Evolutionary conservation across 371 early-diverging fungal genomes (phyloP).

Genomic region (Mucor velutinosus): DNA sequence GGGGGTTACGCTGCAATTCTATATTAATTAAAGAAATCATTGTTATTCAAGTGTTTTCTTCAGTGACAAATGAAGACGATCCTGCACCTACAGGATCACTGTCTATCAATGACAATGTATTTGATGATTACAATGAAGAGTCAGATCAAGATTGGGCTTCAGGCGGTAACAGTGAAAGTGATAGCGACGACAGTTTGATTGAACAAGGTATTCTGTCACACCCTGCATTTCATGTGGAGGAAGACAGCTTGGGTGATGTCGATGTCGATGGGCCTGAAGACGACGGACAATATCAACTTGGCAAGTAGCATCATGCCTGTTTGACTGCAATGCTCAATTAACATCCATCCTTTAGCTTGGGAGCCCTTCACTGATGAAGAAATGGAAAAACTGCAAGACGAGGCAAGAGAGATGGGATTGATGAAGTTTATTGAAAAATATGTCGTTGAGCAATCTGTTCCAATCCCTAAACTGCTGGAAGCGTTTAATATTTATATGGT

Average conservation of each 20-base stretch:
- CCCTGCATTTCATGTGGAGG: slow-evolving; percentile 33
- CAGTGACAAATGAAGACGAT: slow-evolving; percentile 13
- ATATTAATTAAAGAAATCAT: not conserved
- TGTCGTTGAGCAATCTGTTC: slow-evolving; percentile 40
- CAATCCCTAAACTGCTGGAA: slow-evolving; percentile 58
- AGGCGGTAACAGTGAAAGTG: slow-evolving; percentile 23
- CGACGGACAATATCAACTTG: slow-evolving; percentile 20
- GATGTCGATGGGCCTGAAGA: slow-evolving; percentile 40
- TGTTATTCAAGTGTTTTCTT: not conserved
- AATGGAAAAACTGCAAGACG: slow-evolving; percentile 32
- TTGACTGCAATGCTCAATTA: not conserved
- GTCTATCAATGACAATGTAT: slow-evolving; percentile 15
- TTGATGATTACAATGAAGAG: slow-evolving; percentile 48
- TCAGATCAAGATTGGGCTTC: slow-evolving; percentile 53
- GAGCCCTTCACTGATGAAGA: slow-evolving; percentile 44
- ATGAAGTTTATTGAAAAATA: slow-evolving; percentile 63
- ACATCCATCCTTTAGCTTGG: slow-evolving; percentile 28
- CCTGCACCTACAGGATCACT: slow-evolving; percentile 19
- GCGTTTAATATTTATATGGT: slow-evolving; percentile 54
- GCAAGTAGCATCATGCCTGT: slow-evolving; percentile 8
- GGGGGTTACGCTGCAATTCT: not conserved
- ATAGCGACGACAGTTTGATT: slow-evolving; percentile 22
- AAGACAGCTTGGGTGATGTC: slow-evolving; percentile 29
- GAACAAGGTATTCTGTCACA: slow-evolving; percentile 29
- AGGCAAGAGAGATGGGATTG: slow-evolving; percentile 40